Percentiles rank a stretch among this genome's conserved stretches.
Evolutionary conservation across 2,329 filamentous ascomycete genomes (phyloP).

Genomic region (Fusarium hainanense): DNA sequence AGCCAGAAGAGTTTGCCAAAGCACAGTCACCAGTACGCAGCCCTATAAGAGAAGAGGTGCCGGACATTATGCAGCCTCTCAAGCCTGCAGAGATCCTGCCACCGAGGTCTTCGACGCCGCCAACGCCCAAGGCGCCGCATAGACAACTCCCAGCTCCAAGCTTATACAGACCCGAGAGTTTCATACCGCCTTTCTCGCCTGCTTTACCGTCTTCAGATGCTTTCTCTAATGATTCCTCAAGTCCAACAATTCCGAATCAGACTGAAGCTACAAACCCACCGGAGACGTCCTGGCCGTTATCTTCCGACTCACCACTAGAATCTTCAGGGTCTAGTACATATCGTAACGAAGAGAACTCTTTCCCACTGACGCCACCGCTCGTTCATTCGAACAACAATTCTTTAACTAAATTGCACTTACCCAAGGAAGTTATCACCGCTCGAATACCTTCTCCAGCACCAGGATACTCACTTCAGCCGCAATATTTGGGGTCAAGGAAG

Average conservation of each 20-base stretch:
- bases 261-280: neutral
- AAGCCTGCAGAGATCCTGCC: constrained; percentile 12
- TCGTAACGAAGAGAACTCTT: constrained; percentile 13
- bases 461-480: constrained; percentile 5
- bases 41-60: constrained; percentile 18
- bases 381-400: neutral
- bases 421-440: constrained; percentile 13
- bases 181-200: constrained; percentile 22
- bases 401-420: constrained; percentile 1
- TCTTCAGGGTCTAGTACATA: constrained; percentile 28
- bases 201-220: neutral
- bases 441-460: constrained; percentile 26
- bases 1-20: constrained; percentile 23
- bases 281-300: constrained; percentile 24
- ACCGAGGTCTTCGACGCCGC: constrained; percentile 17
- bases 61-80: constrained; percentile 13
- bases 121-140: constrained; percentile 17
- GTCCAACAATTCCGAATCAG: neutral
- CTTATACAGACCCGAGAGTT: constrained; percentile 13
- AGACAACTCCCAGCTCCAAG: constrained; percentile 12
- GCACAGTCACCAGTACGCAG: constrained; percentile 6
- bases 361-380: neutral
- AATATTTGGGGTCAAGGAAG: constrained; percentile 2
- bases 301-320: constrained; percentile 19
- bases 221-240: neutral